Base-by-base conservation (phyloP, 805 yeast species). In the Vanderwaltozyma tropicalis region DNA sequence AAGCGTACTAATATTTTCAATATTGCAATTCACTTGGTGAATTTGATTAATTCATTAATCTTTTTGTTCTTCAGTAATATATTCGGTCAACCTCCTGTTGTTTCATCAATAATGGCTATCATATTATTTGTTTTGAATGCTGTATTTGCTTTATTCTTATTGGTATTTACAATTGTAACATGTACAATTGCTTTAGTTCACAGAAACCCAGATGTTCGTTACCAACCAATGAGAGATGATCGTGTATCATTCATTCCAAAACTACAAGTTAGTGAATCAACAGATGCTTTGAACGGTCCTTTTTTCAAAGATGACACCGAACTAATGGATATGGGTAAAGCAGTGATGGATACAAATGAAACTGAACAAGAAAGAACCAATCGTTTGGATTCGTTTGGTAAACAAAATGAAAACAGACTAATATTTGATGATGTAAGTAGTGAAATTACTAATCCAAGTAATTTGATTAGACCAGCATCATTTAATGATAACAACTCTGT, bases 181-280 rank as follows among this genome's bases (percentile, higher is more conserved):
- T 88, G 97, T 65, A 67, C 78, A 5, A 66, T 86, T 61, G 95
- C 96, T 0, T 61, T 92, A 50, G 48, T 88, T 24, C 80, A 82
- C 59, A 86, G 82, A 68, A 87, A 92, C 59, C 97, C 98, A 37
- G 98, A 92, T 62, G 76, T 89, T 9, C 74, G 95, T 50, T 92
- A 92, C 66, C 89, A 86, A 64, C 97, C 96, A 44, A 82, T 89
- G 81, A 82, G 81, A 50, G 98, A 92, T 61, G 98, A 92, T 57
- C 76, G 98, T 57, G 92, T 83, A 36, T 83, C 96, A n/a, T 92
- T 92, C 59, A 83, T 92, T 55, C 88, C 88, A 44, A 71, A 79
- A 51, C 67, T 69, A 39, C 77, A 67, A 39, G 60, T 60, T 25
- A 61, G 47, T 35, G 57, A 26, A 24, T 37, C 40, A 14, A 34